Evolutionary conservation across 257 asterid genomes (phyloP).

Genomic region (Buddleja alternifolia): DNA sequence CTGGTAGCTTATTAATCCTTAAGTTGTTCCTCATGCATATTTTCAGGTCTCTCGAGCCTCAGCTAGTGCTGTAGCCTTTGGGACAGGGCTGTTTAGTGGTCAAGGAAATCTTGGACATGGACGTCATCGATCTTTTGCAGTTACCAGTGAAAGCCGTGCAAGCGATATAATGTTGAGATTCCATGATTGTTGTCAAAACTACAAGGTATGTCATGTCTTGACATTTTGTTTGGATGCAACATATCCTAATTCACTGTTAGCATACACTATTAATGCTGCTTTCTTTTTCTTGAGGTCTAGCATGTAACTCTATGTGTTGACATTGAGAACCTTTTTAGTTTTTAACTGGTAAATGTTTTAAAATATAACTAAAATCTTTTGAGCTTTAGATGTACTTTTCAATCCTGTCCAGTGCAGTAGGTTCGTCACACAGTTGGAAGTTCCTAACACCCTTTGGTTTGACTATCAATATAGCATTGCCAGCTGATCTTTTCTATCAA

Average conservation of each 20-base stretch:
- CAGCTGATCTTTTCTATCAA: too few relatives aligned
- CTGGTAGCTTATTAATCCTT: constrained; percentile 15
- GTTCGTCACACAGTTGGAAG: not conserved
- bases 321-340: not conserved
- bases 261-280: not conserved
- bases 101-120: constrained; percentile 89
- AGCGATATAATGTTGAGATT: constrained; percentile 89
- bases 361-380: not conserved
- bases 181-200: constrained; percentile 96
- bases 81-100: constrained; percentile 89
- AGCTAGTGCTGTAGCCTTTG: constrained; percentile 97
- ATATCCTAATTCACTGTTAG: constrained; percentile 13
- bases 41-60: constrained; percentile 88
- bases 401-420: not conserved
- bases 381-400: not conserved
- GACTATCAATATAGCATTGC: not conserved
- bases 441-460: not conserved
- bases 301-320: not conserved
- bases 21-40: constrained; percentile 26
- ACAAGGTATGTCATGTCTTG: constrained; percentile 59
- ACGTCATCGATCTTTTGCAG: constrained; percentile 90
- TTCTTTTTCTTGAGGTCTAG: not conserved
- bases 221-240: constrained; percentile 13
- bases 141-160: constrained; percentile 92
- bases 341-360: constrained; percentile 15